Evolutionary conservation across 345 rosid species (phyloP).

Genomic region (Zanthoxylum bungeanum): DNA sequence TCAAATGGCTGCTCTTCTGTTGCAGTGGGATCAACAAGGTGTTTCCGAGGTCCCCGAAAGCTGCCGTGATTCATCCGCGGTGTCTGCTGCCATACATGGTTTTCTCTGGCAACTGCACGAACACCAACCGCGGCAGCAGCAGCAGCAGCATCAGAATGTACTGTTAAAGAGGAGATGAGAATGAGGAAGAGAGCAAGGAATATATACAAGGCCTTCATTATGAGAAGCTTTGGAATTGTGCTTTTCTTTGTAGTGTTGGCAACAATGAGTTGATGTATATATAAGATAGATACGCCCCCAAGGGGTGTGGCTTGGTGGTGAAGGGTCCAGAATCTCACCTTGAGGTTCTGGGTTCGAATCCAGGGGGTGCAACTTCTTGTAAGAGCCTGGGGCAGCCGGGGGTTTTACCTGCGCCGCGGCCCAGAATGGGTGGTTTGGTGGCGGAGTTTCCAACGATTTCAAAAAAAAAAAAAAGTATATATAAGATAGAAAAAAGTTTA

Average conservation of each 20-base stretch:
- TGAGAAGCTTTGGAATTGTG: slow-evolving; percentile 10
- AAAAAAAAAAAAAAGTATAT: too few species aligned
- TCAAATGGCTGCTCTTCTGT: slow-evolving; percentile 21
- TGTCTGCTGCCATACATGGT: slow-evolving; percentile 12
- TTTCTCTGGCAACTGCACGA: background rate
- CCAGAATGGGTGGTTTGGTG: too few species aligned
- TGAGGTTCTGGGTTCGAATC: too few species aligned
- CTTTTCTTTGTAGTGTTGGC: background rate
- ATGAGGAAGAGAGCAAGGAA: slow-evolving; percentile 18
- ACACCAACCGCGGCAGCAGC: slow-evolving; percentile 5
- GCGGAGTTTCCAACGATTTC: too few species aligned
- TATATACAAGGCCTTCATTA: slow-evolving; percentile 19
- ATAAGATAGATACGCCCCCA: too few species aligned
- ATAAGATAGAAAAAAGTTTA: too few species aligned
- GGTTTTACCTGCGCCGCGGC: too few species aligned
- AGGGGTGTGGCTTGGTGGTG: too few species aligned
- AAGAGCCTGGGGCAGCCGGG: too few species aligned
- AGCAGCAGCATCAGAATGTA: slow-evolving; percentile 15
- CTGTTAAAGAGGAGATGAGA: slow-evolving; percentile 9
- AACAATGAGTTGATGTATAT: background rate
- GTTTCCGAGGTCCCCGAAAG: slow-evolving; percentile 37
- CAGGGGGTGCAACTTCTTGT: too few species aligned
- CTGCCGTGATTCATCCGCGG: slow-evolving; percentile 37
- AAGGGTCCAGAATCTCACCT: too few species aligned
- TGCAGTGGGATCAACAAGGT: slow-evolving; percentile 30